phyloP scores from a whole-genome alignment of 345 rosid species.

The Aethionema arabicum region DNA sequence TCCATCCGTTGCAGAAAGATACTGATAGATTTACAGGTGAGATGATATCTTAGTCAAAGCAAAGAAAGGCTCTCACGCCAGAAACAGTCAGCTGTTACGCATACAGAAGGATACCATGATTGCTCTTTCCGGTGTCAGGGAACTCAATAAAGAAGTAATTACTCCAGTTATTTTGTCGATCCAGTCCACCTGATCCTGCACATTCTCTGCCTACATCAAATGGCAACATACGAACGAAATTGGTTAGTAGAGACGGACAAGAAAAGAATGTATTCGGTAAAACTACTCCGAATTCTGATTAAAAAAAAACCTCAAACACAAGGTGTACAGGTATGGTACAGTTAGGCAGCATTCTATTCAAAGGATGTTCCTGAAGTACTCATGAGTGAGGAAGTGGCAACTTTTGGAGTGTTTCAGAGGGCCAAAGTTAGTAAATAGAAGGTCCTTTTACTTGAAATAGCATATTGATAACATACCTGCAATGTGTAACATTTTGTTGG shows the following conservation, averaged over 20 bases:
- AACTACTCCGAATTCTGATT: neutral
- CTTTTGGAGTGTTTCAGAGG: too few species aligned
- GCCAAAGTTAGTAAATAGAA: neutral
- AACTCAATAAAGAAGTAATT: slow-evolving; percentile 61
- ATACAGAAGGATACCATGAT: slow-evolving; percentile 30
- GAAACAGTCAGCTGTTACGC: slow-evolving; percentile 19
- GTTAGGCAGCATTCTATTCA: too few species aligned
- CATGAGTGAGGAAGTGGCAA: neutral
- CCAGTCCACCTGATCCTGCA: slow-evolving; percentile 79
- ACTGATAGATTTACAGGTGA: slow-evolving; percentile 42
- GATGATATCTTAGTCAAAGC: slow-evolving; percentile 14
- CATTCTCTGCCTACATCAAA: slow-evolving; percentile 72
- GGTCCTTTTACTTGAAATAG: neutral
- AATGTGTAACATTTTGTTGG: slow-evolving; percentile 59
- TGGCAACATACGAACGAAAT: neutral
- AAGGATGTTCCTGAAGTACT: too few species aligned
- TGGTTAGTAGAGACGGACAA: slow-evolving; percentile 8
- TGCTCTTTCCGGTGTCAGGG: slow-evolving; percentile 61
- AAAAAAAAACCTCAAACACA: too few species aligned
- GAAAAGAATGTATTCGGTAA: neutral
- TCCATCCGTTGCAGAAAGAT: slow-evolving; percentile 42
- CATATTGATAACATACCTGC: slow-evolving; percentile 50
- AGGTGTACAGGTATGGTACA: too few species aligned
- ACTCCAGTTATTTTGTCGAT: slow-evolving; percentile 83
- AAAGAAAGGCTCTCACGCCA: slow-evolving; percentile 7